Evolutionary conservation across 331 rosid species (phyloP), one percentile per base, ranked within the genome.

Genomic region (Prunus yedoensis): DNA sequence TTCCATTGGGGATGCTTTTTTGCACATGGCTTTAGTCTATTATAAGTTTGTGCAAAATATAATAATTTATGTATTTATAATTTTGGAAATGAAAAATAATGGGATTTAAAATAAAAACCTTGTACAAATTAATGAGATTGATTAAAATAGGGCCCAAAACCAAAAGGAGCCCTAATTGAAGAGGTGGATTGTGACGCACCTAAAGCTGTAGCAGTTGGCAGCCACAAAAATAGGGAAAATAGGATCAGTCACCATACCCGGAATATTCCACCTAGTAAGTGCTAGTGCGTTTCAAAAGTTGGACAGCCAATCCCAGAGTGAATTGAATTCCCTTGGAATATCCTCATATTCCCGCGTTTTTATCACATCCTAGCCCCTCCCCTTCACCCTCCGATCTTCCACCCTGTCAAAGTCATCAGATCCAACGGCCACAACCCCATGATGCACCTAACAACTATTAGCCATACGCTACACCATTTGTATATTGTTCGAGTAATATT

Each of bases 271-370:
- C 18, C 12, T 11, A 17, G 15, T 38, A 35, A 27, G 54, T 1
- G 43, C 30, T 1, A 41, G 74, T 84, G 79, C 81, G 7, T 61
- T 81, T 76, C 83, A 59, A 8, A 8, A 11, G 45, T 51, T 78
- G 71, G 62, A 79, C 38, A 75, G 13, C 68, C 1, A 41, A 12
- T 32, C 49, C 49, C 23, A 3, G 6, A 50, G 25, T 43, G 70
- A 62, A 75, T 53, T 75, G 72, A 68, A 80, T 75, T 78, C 79
- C 63, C 64, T 56, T 56, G 49, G 88, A 78, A 86, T 86, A 88
- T 84, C 90, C 92, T 41, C 66, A 38, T 77, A 80, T 82, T 83
- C 86, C 83, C 81, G 77, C 76, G 25, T 50, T 4, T 18, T 49
- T 32, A 35, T 30, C 6, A 5, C 46, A 8, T 23, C 41, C 5